phyloP scores from a whole-genome alignment of 371 early-diverging fungal genomes.

The Rhizopus microsporus region DNA sequence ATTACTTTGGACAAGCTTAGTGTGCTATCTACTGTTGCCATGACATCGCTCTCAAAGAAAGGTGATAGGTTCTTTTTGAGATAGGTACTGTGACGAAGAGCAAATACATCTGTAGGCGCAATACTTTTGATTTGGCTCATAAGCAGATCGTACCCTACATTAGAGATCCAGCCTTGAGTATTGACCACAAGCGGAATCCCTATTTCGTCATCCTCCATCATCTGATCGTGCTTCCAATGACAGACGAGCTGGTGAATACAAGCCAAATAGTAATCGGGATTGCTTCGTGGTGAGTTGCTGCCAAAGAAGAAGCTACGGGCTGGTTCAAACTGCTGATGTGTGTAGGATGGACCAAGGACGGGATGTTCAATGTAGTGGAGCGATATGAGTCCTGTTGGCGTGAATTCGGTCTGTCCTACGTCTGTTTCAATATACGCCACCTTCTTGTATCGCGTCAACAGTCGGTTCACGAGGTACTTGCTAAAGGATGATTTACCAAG shows the following conservation, averaged over 20 bases:
- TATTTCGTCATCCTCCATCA: conserved; percentile 6
- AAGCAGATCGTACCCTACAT: conserved; percentile 73
- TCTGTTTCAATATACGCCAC: conserved; percentile 84
- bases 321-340: conserved; percentile 61
- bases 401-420: conserved; percentile 81
- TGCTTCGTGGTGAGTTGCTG: conserved; percentile 58
- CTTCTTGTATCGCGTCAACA: conserved; percentile 53
- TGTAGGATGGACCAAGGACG: conserved; percentile 78
- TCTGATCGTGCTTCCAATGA: conserved; percentile 48
- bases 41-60: conserved; percentile 30
- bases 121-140: conserved; percentile 54
- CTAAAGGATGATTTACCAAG: conserved; percentile 80
- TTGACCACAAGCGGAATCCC: conserved; percentile 76
- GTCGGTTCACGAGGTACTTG: conserved; percentile 64
- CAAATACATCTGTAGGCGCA: conserved; percentile 58
- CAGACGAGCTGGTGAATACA: conserved; percentile 58
- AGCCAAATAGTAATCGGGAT: conserved; percentile 71
- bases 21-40: conserved; percentile 7
- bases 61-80: conserved; percentile 32
- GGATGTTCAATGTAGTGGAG: conserved; percentile 67
- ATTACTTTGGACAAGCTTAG: conserved; percentile 4
- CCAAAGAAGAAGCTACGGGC: conserved; percentile 70
- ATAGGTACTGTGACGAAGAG: conserved; percentile 19
- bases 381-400: conserved; percentile 71
- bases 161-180: conserved; percentile 84